Base-by-base conservation (phyloP, 495 filamentous ascomycete species). In the Polyplosphaeria fusca region DNA sequence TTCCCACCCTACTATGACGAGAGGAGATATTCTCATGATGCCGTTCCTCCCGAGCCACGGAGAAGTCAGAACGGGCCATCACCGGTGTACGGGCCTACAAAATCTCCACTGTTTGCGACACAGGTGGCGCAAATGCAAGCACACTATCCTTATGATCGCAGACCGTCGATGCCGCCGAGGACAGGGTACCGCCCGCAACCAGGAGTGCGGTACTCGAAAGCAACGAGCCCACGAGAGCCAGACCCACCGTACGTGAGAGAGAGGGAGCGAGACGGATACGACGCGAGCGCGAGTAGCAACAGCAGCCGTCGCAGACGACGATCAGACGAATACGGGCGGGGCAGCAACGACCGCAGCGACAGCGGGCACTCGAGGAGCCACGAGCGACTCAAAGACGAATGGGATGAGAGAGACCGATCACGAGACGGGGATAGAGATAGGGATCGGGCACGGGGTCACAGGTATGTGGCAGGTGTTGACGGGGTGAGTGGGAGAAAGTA, bases 91-190 rank as follows among this genome's bases (percentile, higher is more conserved):
- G 64, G 64, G 11, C 71, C 69, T 7, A 67, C 62, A 5, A 64
- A 67, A 24, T 43, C 50, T 0, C 71, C 71, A 7, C 55, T 73
- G 1, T 73, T 71, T 53, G 70, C 70, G 2, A 63, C 70, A 12
- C 67, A 67, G 28, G 63, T 73, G 12, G 67, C 70, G 1, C 58
- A 64, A 11, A 42, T 68, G 32, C 67, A 66, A 50, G 41, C 47
- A 45, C 25, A 49, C 23, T 41, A 57, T 16, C 54, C 52, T 35
- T 61, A 65, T 42, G 56, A 65, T 28, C 57, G 47, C 22, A 35
- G 57, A 25, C 57, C 52, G 19, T 13, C 46, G 2, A 54, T 55
- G 44, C 37, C 53, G 1, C 30, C 38, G 4, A 18, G 55, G 14
- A 37, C 37, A 14, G 28, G 28, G 5, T 55, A 57, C 43, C 42